These are phyloP conservation scores for Aspergillus quadricinctus DNA, from an alignment of 2,329 filamentous ascomycete genomes.

Conservation along the genomic window DNA sequence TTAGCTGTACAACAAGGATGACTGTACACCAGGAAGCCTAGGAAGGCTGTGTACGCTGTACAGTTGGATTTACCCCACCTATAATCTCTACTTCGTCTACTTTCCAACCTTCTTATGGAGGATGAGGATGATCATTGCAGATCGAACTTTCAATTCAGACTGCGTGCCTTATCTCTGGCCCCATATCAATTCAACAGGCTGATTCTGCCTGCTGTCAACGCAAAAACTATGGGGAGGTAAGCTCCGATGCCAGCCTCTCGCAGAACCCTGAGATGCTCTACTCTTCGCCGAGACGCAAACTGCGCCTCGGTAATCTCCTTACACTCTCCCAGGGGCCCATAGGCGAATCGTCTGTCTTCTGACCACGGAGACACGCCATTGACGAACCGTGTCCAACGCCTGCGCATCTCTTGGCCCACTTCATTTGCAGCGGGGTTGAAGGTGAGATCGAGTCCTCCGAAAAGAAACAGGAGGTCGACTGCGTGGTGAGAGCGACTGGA, in stretches of 20 bases:
- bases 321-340: constrained; percentile 38
- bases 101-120: not conserved
- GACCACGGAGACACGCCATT: constrained; percentile 36
- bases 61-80: not conserved
- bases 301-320: constrained; percentile 29
- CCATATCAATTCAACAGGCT: constrained; percentile 36
- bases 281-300: constrained; percentile 31
- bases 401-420: constrained; percentile 37
- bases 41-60: not conserved
- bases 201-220: constrained; percentile 38
- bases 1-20: too few relatives aligned
- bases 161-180: not conserved
- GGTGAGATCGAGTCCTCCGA: constrained; percentile 37
- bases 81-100: not conserved
- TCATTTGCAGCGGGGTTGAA: constrained; percentile 31
- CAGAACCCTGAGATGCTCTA: constrained; percentile 27
- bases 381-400: constrained; percentile 39
- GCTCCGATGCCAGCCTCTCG: constrained; percentile 25
- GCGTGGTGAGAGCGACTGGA: constrained; percentile 47
- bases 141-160: not conserved
- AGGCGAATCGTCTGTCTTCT: constrained; percentile 28
- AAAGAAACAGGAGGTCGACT: constrained; percentile 45
- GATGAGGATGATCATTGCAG: not conserved
- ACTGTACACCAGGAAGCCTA: too few relatives aligned
- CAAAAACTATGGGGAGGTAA: constrained; percentile 28